phyloP scores from a whole-genome alignment of 1,284 basidiomycete genomes.

The Microbotryum scabiosae region DNA sequence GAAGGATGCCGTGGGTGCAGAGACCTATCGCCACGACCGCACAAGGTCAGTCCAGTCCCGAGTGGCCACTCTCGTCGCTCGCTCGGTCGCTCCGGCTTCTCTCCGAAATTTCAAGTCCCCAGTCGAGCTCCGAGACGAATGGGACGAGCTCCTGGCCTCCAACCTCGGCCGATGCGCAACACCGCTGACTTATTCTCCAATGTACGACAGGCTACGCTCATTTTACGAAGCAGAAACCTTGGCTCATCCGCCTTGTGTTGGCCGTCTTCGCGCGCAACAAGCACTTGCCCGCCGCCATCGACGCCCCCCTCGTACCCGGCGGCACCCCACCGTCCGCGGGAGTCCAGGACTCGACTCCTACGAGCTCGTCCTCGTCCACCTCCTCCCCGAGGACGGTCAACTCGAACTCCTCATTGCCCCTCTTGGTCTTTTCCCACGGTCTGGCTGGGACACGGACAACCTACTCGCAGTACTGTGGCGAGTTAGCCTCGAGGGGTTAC shows the following conservation, averaged over 20 bases:
- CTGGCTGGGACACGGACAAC: slow-evolving; percentile 62
- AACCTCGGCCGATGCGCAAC: too few relatives aligned
- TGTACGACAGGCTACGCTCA: slow-evolving; percentile 12
- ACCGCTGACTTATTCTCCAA: too few relatives aligned
- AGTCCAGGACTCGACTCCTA: background rate
- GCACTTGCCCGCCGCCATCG: slow-evolving; percentile 5
- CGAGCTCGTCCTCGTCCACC: too few relatives aligned
- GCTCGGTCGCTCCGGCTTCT: too few relatives aligned
- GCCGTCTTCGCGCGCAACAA: background rate
- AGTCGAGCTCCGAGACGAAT: too few relatives aligned
- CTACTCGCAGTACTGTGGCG: slow-evolving; percentile 58
- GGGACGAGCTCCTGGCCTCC: too few relatives aligned
- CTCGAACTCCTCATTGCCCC: slow-evolving; percentile 38
- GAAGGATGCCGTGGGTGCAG: slow-evolving; percentile 9
- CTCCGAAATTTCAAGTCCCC: too few relatives aligned
- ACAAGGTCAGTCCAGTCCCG: too few relatives aligned
- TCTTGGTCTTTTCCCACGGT: slow-evolving; percentile 62
- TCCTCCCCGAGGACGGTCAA: background rate
- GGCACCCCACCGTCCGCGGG: slow-evolving; percentile 41
- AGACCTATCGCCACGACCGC: slow-evolving; percentile 9
- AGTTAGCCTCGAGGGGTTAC: slow-evolving; percentile 61
- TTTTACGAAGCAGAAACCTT: slow-evolving; percentile 8
- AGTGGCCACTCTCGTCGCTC: too few relatives aligned
- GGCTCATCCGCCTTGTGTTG: slow-evolving; percentile 3
- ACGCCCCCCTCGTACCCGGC: slow-evolving; percentile 1